Evolutionary conservation across 257 asterid genomes (phyloP).

Genomic region (Nicotiana paniculata): DNA sequence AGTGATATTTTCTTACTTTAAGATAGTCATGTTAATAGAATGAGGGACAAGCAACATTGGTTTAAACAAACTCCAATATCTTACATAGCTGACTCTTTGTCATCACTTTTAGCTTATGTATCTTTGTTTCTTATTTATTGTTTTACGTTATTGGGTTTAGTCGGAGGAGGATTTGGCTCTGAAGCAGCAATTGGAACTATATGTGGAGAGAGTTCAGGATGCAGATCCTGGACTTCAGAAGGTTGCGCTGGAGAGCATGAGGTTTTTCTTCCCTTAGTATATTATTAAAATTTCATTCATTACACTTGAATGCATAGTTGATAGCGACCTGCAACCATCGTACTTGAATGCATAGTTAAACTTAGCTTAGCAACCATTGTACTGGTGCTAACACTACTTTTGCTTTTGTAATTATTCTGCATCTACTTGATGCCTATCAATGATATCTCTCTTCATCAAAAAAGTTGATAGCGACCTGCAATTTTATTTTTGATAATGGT

Average conservation of each 20-base stretch:
- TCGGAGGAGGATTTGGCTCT: constrained; percentile 92
- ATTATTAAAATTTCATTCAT: neutral
- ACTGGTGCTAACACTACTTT: no score
- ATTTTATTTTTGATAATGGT: no score
- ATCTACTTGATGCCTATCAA: no score
- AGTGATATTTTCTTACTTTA: neutral
- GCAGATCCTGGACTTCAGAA: constrained; percentile 82
- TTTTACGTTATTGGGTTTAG: constrained; percentile 25
- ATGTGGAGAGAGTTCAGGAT: constrained; percentile 85
- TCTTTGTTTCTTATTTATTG: neutral
- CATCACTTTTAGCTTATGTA: neutral
- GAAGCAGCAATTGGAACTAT: constrained; percentile 85
- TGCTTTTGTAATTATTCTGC: no score
- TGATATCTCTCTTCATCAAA: no score
- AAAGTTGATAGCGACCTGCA: neutral
- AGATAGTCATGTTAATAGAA: neutral
- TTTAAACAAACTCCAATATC: neutral
- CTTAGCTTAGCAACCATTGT: no score
- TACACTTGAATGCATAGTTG: neutral
- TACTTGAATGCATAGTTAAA: no score
- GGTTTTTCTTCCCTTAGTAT: constrained; percentile 29
- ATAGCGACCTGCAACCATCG: neutral
- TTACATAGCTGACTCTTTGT: neutral
- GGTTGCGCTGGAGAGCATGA: constrained; percentile 83
- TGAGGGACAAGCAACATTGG: neutral